Evolutionary conservation across 1,284 basidiomycete genomes (phyloP), one percentile per base, ranked within the genome.

Genomic region (Ceratorhiza oryzae-sativae): DNA sequence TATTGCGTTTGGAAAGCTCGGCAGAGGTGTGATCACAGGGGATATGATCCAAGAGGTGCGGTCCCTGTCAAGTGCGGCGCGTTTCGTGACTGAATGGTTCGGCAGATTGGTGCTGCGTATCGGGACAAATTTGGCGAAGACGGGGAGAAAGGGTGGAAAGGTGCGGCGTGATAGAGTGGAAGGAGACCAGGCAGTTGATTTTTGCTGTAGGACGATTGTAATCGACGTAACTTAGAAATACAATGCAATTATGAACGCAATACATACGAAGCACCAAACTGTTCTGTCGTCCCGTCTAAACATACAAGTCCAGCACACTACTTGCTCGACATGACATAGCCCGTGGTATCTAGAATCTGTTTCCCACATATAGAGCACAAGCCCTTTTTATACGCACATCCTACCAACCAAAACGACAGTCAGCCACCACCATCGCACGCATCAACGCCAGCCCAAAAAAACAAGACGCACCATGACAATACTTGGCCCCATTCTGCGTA

Each of bases 1-100:
- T 36, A 80, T 86, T 25, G 94, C 93, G 1, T 99, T 94, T 78
- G 79, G 81, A 58, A 87, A 88, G 77, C 85, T 90, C 75, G 92
- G 93, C 0, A 84, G 97, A 76, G 89, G 90, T 71, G 89, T 98
- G 77, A 88, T 98, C 48, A 97, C 97, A 0, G 86, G 94, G 77
- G 97, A 98, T 77, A 90, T 98, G 86, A 82, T 96, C 48, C 85
- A 87, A 4, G 86, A 94, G 48, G 63, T 68, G 36, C 20, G 36
- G 42, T 18, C 15, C 23, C 39, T 34, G 13, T 5, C 27, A 32
- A 18, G 27, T n/a, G n/a, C 34, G 48, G 20, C 5, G 13, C 3
- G 25, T 30, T 34, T 13, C 13, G 25, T 5, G 13, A 27, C 1
- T 15, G 1, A 30, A 5, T 39, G 48, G 6, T 32, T 36, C n/a